Percentiles rank a stretch among this genome's conserved stretches.
phyloP scores from a whole-genome alignment of 78 protist genomes.

The Guillardia theta region DNA sequence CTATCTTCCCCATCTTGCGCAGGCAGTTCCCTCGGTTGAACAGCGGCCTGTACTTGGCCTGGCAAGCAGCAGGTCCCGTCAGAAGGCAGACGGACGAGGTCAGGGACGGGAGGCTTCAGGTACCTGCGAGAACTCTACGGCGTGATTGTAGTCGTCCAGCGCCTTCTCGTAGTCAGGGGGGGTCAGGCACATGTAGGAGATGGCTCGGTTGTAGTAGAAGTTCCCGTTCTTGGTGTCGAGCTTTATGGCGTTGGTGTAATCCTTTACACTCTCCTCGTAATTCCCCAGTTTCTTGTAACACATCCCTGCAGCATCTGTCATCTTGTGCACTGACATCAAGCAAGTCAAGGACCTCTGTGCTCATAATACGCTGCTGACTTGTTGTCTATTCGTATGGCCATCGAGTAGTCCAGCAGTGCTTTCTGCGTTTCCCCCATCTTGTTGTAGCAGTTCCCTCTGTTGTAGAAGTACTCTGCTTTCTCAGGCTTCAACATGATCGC shows the following conservation, averaged over 20 bases:
- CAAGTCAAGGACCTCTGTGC: not conserved
- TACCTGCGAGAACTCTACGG: not conserved
- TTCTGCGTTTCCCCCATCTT: constrained; percentile 14
- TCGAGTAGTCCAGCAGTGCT: not conserved
- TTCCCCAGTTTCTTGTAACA: not conserved
- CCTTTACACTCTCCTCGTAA: not conserved
- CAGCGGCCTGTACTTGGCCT: not conserved
- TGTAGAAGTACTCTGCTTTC: not conserved
- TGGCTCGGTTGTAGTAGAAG: constrained; percentile 7
- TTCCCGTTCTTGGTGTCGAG: not conserved
- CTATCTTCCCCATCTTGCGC: constrained; percentile 19
- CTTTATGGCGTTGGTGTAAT: constrained; percentile 9
- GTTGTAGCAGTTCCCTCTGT: constrained; percentile 13
- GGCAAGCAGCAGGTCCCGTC: no score
- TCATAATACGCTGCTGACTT: not conserved
- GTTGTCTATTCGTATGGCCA: constrained; percentile 22
- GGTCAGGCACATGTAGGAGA: not conserved
- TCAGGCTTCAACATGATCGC: constrained; percentile 13
- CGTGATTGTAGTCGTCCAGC: not conserved
- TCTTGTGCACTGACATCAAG: no score
- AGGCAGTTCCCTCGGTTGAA: constrained; percentile 38
- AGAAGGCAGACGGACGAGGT: no score
- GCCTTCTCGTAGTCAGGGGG: constrained; percentile 32
- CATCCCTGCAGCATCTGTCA: not conserved
- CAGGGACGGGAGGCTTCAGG: no score